A percentile compares a stretch with the other conserved stretches of the same genome.
These are phyloP conservation scores for Metarhizium anisopliae DNA, from an alignment of 2,329 filamentous ascomycete genomes.

Conservation along the genomic window DNA sequence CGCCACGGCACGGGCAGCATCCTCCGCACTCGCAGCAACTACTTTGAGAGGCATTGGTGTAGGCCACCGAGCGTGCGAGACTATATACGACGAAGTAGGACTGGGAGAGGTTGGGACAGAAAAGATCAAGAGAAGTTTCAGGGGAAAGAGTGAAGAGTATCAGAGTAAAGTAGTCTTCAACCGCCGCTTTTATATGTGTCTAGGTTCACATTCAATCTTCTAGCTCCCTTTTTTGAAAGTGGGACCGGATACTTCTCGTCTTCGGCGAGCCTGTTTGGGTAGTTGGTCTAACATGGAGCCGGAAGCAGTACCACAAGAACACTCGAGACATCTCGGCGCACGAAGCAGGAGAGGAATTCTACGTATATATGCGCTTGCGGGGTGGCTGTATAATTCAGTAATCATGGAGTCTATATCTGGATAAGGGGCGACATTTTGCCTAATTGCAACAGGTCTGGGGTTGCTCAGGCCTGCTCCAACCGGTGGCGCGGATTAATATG, in stretches of 20 bases:
- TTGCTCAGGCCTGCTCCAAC: too few species aligned
- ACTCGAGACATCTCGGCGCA: not conserved
- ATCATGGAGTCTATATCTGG: not conserved
- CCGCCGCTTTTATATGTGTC: too few species aligned
- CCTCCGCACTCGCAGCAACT: slow-evolving; percentile 22
- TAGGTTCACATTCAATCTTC: too few species aligned
- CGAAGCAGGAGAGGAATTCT: not conserved
- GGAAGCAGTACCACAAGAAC: not conserved
- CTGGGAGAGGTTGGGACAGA: not conserved
- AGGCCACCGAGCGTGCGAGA: not conserved
- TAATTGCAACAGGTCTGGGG: too few species aligned
- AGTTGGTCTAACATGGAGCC: not conserved
- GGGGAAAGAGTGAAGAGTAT: not conserved
- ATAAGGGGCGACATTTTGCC: too few species aligned
- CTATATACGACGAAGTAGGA: not conserved
- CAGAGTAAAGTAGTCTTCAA: not conserved
- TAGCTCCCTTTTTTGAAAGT: not conserved
- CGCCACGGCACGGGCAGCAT: slow-evolving; percentile 24
- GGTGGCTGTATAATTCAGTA: not conserved
- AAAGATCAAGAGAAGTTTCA: not conserved
- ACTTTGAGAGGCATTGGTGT: slow-evolving; percentile 28
- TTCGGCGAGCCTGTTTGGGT: slow-evolving; percentile 15
- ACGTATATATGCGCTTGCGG: not conserved
- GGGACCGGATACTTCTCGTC: not conserved
- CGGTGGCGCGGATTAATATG: too few species aligned